These are phyloP conservation scores for Hypoxylon perforatum DNA, from an alignment of 495 filamentous ascomycete genomes.

Conservation along the genomic window DNA sequence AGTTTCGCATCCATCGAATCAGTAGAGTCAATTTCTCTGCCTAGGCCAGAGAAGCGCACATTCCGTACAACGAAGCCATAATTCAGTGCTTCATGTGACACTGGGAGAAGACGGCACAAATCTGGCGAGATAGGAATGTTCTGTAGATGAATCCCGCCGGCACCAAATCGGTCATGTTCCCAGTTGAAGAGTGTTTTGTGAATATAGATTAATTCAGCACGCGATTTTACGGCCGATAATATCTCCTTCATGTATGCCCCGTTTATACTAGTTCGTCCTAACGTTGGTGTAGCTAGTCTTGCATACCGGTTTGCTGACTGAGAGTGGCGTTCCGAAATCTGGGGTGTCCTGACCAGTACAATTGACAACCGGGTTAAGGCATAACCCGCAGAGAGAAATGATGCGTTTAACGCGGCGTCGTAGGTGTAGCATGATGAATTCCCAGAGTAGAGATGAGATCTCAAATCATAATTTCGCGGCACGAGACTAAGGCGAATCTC, in stretches of 20 bases:
- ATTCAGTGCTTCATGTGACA: background rate
- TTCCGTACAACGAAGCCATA: background rate
- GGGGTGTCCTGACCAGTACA: conserved; percentile 9
- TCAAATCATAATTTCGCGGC: background rate
- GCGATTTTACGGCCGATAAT: background rate
- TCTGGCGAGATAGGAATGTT: conserved; percentile 13
- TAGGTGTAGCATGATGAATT: background rate
- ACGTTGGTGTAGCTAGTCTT: conserved; percentile 16
- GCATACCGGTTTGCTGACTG: conserved; percentile 4
- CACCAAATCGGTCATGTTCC: conserved; percentile 14
- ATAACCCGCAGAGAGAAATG: background rate
- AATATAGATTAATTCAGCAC: conserved; percentile 19
- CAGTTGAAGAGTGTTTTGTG: conserved; percentile 9
- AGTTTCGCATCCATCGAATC: background rate
- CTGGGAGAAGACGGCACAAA: background rate
- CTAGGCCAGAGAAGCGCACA: background rate
- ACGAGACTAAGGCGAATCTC: conserved; percentile 8
- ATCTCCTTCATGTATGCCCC: background rate
- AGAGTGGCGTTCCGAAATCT: background rate
- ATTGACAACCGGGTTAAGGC: conserved; percentile 6
- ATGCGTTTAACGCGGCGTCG: conserved; percentile 8
- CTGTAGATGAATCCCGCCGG: conserved; percentile 24
- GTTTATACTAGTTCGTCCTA: background rate
- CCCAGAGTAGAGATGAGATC: conserved; percentile 15
- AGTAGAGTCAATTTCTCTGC: background rate